Evolutionary conservation across 768 basidiomycete species (phyloP).

Genomic region (Tricholoma terreum): DNA sequence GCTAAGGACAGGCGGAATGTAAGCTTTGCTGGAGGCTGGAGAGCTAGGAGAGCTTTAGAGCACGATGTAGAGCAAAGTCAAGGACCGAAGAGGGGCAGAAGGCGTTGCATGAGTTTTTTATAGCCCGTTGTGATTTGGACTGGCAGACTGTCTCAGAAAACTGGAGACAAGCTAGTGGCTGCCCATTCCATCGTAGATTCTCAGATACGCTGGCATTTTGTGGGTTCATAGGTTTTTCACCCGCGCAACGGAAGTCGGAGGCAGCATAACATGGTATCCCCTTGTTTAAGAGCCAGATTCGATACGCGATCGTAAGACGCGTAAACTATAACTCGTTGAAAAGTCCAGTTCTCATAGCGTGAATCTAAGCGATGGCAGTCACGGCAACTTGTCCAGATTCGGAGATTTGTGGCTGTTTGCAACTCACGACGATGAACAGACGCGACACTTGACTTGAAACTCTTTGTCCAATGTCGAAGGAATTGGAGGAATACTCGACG

Average conservation of each 20-base stretch:
- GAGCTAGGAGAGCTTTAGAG: neutral
- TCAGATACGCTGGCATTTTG: no score
- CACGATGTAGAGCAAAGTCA: neutral
- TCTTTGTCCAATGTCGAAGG: neutral
- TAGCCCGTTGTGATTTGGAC: neutral
- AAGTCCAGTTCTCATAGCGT: neutral
- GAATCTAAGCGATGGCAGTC: neutral
- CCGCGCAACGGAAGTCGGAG: no score
- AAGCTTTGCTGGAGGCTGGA: neutral
- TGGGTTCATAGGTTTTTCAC: neutral
- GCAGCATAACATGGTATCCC: no score
- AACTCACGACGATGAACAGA: neutral
- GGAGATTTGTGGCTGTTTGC: neutral
- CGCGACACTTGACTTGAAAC: no score
- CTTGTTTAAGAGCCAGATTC: neutral
- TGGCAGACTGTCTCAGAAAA: neutral
- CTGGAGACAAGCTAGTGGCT: neutral
- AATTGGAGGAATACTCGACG: neutral
- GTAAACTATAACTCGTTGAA: neutral
- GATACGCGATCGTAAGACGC: neutral
- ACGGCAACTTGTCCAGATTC: no score
- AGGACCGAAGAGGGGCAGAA: neutral
- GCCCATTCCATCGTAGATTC: neutral
- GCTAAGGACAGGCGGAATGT: neutral
- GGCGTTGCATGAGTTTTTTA: neutral